Percentiles rank a stretch among this genome's conserved stretches.
Conservation (phyloP, 179 eudicot species). For the Dionaea muscipula region DNA sequence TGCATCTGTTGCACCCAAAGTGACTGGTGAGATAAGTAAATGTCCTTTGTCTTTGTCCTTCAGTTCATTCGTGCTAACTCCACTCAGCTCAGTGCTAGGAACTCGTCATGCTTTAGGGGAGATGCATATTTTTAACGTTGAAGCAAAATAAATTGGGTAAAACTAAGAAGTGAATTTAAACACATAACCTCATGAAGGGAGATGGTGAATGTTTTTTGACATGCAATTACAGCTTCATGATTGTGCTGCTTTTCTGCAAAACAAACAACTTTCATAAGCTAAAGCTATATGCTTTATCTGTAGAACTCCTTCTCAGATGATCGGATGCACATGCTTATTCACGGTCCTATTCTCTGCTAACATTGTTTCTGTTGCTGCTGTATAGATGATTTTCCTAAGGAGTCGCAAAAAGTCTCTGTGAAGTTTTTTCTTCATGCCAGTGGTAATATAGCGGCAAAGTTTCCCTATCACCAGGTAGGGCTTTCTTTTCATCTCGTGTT, state of each 20-base stretch:
- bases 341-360: neutral
- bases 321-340: neutral
- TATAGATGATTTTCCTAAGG: slow-evolving; percentile 36
- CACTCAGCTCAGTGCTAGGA: no score
- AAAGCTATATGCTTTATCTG: neutral
- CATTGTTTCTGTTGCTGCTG: neutral
- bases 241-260: neutral
- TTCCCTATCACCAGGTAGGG: slow-evolving; percentile 60
- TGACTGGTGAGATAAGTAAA: slow-evolving; percentile 26
- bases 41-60: neutral
- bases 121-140: no score
- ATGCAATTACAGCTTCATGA: neutral
- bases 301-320: neutral
- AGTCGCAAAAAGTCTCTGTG: slow-evolving; percentile 34
- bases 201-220: neutral
- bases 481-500: slow-evolving; percentile 4
- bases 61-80: neutral
- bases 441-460: slow-evolving; percentile 79
- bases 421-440: slow-evolving; percentile 78
- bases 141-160: no score
- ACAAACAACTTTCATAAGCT: no score
- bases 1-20: slow-evolving; percentile 22
- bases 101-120: no score
- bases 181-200: neutral
- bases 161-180: neutral